phyloP scores from a whole-genome alignment of 306 rosid genomes.

The Fragaria ananassa region DNA sequence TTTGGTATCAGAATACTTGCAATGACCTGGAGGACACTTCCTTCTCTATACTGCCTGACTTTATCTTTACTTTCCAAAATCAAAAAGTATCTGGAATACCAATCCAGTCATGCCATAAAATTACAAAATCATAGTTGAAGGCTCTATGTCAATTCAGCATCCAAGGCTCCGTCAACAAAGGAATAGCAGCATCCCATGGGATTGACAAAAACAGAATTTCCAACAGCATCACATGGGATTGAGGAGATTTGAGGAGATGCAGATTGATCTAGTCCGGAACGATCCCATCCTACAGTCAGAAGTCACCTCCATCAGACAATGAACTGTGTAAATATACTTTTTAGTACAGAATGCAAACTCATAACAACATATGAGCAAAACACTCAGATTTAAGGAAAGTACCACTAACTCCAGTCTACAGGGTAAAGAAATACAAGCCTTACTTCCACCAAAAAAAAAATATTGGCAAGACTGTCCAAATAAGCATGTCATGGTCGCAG shows the following conservation, averaged over 20 bases:
- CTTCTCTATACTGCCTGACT: too few relatives aligned
- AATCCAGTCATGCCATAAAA: not conserved
- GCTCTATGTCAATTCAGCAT: not conserved
- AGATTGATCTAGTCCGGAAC: not conserved
- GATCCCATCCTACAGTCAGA: conserved; percentile 1
- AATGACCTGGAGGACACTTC: too few relatives aligned
- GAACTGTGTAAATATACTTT: not conserved
- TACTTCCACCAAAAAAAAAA: not conserved
- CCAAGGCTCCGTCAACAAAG: not conserved
- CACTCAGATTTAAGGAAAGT: not conserved
- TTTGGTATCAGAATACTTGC: too few relatives aligned
- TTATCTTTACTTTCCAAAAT: too few relatives aligned
- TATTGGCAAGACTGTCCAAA: not conserved
- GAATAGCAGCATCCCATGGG: not conserved
- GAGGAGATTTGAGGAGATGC: not conserved
- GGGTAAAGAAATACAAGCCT: not conserved
- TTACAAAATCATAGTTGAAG: not conserved
- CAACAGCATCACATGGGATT: not conserved
- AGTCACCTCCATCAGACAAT: conserved; percentile 2
- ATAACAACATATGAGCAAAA: not conserved
- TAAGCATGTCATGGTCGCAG: too few relatives aligned
- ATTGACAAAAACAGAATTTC: conserved; percentile 13
- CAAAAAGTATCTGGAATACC: not conserved
- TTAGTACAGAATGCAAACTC: not conserved
- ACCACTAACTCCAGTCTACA: not conserved